These are phyloP conservation scores for Oryza glumipatula DNA, from an alignment of 176 grass and related monocot species.

Conservation along the genomic window DNA sequence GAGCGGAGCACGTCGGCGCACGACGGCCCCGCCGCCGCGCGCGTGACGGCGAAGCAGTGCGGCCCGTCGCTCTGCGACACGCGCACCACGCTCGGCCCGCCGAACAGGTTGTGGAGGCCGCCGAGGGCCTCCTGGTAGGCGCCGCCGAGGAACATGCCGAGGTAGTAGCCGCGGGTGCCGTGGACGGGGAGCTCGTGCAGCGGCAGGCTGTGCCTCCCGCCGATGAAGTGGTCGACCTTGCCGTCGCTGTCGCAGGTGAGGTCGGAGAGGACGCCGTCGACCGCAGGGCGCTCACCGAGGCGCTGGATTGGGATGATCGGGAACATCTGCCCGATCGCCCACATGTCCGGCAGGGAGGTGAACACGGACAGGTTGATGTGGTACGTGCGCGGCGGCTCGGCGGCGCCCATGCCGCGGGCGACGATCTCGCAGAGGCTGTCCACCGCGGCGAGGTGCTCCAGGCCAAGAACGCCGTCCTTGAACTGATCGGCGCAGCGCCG, in stretches of 20 bases:
- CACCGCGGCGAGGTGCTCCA: slow-evolving; percentile 84
- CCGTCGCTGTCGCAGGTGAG: slow-evolving; percentile 98
- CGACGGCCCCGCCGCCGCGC: slow-evolving; percentile 64
- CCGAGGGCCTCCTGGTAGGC: slow-evolving; percentile 98
- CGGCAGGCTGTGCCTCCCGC: slow-evolving; percentile 68
- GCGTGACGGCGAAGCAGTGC: slow-evolving; percentile 86
- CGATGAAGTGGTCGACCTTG: slow-evolving; percentile 79
- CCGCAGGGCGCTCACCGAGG: slow-evolving; percentile 62
- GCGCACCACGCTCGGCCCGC: slow-evolving; percentile 89
- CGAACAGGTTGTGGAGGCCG: slow-evolving; percentile 91
- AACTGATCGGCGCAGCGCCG: slow-evolving; percentile 74
- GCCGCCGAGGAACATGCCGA: slow-evolving; percentile 98
- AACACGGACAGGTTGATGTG: slow-evolving; percentile 90
- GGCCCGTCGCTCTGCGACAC: slow-evolving; percentile 83
- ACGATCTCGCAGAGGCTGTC: slow-evolving; percentile 84
- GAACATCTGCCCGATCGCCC: slow-evolving; percentile 94
- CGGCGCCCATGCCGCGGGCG: slow-evolving; percentile 61
- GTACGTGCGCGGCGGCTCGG: slow-evolving; percentile 63
- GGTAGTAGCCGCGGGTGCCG: slow-evolving; percentile 64
- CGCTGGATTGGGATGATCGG: slow-evolving; percentile 89
- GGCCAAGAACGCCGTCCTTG: slow-evolving; percentile 73
- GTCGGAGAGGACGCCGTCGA: slow-evolving; percentile 71
- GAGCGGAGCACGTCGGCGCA: slow-evolving; percentile 85
- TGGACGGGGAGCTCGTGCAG: slow-evolving; percentile 68
- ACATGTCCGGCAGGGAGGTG: slow-evolving; percentile 92